phyloP scores from a whole-genome alignment of 2,329 filamentous ascomycete genomes.

The Colletotrichum melonis region DNA sequence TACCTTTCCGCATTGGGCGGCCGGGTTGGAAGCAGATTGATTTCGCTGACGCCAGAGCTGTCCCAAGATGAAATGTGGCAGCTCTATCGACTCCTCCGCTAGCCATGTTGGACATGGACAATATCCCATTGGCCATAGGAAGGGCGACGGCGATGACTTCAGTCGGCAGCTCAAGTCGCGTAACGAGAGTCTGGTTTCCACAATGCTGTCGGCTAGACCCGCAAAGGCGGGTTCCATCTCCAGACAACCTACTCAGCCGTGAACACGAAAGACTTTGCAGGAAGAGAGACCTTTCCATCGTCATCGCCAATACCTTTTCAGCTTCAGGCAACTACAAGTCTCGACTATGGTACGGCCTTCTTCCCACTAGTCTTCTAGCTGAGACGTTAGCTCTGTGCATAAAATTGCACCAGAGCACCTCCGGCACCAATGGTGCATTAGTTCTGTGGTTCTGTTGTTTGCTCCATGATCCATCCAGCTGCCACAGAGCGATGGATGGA shows the following conservation, averaged over 20 bases:
- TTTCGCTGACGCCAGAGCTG: background rate
- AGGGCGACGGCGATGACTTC: background rate
- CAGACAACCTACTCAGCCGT: background rate
- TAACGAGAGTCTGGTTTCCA: background rate
- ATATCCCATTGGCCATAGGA: background rate
- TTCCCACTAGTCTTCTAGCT: conserved; percentile 27
- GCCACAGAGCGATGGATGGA: conserved; percentile 20
- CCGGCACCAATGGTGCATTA: conserved; percentile 29
- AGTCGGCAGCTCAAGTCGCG: background rate
- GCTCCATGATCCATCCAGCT: conserved; percentile 17
- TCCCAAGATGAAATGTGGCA: background rate
- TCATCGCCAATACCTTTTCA: background rate
- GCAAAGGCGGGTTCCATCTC: background rate
- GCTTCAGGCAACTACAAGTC: conserved; percentile 6
- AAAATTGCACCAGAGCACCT: conserved; percentile 20
- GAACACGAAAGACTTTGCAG: background rate
- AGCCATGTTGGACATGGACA: background rate
- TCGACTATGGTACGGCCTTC: background rate
- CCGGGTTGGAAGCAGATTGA: background rate
- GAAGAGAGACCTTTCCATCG: background rate
- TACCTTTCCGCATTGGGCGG: background rate
- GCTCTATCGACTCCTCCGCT: conserved; percentile 1
- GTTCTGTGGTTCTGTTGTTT: conserved; percentile 3
- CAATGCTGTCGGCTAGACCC: background rate
- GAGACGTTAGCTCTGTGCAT: conserved; percentile 35